Evolutionary conservation across 2,329 filamentous ascomycete genomes (phyloP).

Genomic region (Colletotrichum tanaceti): DNA sequence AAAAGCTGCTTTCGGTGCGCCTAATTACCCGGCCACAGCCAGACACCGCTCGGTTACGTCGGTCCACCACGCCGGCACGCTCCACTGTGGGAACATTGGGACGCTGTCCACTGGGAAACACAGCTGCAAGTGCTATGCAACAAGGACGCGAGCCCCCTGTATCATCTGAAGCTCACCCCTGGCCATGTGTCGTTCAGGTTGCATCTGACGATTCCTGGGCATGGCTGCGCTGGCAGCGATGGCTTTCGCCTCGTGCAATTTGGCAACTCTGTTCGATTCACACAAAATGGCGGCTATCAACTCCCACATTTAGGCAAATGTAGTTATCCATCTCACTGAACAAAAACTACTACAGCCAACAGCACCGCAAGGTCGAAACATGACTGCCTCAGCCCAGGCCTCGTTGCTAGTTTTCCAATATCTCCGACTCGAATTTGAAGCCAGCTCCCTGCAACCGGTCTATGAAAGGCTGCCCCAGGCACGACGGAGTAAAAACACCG

Average conservation of each 20-base stretch:
- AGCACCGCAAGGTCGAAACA: conserved; percentile 30
- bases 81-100: conserved; percentile 21
- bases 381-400: neutral
- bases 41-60: conserved; percentile 14
- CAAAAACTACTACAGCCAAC: neutral
- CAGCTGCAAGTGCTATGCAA: neutral
- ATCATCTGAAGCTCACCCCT: neutral
- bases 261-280: neutral
- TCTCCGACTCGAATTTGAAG: conserved; percentile 70
- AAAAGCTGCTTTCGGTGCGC: conserved; percentile 39
- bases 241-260: neutral
- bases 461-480: conserved; percentile 74
- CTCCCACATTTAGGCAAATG: neutral
- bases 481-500: conserved; percentile 78
- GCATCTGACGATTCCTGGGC: neutral
- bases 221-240: neutral
- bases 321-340: neutral
- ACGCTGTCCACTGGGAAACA: neutral
- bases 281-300: neutral
- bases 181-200: neutral
- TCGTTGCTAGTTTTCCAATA: conserved; percentile 48
- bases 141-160: neutral
- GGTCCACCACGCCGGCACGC: neutral
- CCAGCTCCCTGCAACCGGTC: conserved; percentile 71
- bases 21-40: conserved; percentile 35